Evolutionary conservation across 2,329 filamentous ascomycete genomes (phyloP).

Genomic region (Aureobasidium sp.): DNA sequence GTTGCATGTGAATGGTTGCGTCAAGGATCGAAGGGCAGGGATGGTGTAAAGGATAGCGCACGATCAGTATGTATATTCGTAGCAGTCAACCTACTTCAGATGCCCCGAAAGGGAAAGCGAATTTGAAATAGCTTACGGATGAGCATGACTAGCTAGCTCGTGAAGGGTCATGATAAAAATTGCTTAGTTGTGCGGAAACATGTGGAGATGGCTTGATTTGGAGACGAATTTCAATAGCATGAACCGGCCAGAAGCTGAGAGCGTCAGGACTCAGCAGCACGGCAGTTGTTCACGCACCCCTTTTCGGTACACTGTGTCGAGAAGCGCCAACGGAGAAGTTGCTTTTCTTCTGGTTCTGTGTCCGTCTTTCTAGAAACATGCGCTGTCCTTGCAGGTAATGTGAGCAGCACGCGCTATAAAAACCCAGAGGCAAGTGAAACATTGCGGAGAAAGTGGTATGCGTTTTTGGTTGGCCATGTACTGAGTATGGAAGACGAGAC

Average conservation of each 20-base stretch:
- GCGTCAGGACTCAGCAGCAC: neutral
- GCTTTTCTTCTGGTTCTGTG: neutral
- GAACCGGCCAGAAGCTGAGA: neutral
- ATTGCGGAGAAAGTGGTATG: neutral
- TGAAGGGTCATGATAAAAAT: neutral
- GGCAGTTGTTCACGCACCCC: neutral
- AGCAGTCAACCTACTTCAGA: neutral
- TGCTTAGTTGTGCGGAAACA: neutral
- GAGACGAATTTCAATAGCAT: neutral
- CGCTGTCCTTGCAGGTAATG: neutral
- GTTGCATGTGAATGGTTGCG: no score
- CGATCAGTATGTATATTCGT: neutral
- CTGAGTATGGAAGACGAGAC: no score
- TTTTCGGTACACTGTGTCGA: neutral
- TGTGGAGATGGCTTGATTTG: neutral
- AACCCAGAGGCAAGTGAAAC: neutral
- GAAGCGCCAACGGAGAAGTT: neutral
- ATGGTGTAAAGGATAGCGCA: neutral
- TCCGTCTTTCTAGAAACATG: no score
- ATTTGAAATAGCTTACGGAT: neutral
- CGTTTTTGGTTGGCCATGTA: neutral
- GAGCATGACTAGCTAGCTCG: neutral
- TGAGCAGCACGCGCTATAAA: neutral
- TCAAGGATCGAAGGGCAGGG: neutral
- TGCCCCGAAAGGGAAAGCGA: neutral